phyloP scores from a whole-genome alignment of 1,284 basidiomycete species.

The Psilocybe mexicana region DNA sequence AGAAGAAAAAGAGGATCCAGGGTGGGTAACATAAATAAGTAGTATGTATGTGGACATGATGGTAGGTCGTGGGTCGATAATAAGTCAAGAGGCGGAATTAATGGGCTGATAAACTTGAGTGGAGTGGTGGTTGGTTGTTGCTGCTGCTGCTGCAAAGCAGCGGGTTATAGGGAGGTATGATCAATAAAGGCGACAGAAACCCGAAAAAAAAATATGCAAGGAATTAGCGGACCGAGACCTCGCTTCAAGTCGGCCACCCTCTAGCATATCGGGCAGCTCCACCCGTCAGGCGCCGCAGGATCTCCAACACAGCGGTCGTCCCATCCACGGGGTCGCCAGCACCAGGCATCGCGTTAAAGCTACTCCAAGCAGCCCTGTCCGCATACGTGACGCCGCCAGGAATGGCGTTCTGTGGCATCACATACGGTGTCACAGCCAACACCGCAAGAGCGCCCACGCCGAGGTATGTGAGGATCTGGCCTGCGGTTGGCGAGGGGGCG shows the following conservation, averaged over 20 bases:
- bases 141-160: background rate
- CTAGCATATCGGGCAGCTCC: slow-evolving; percentile 71
- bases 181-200: too few relatives aligned
- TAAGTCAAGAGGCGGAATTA: background rate
- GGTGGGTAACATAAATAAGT: background rate
- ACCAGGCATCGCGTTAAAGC: slow-evolving; percentile 70
- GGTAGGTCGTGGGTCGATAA: background rate
- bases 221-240: background rate
- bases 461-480: slow-evolving; percentile 52
- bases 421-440: slow-evolving; percentile 55
- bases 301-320: slow-evolving; percentile 57
- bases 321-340: slow-evolving; percentile 44
- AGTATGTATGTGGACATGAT: background rate
- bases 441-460: slow-evolving; percentile 59
- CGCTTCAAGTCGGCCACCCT: slow-evolving; percentile 63
- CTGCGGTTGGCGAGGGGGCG: slow-evolving; percentile 26
- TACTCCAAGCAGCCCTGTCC: slow-evolving; percentile 76
- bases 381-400: slow-evolving; percentile 73
- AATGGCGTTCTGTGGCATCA: slow-evolving; percentile 56
- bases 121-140: background rate
- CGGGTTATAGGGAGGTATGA: background rate
- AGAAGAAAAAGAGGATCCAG: background rate
- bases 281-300: slow-evolving; percentile 62
- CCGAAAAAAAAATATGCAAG: too few relatives aligned
- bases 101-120: background rate